These are phyloP conservation scores for Vitis hybrid DNA, from an alignment of 177 flowering plant species.

Conservation along the genomic window DNA sequence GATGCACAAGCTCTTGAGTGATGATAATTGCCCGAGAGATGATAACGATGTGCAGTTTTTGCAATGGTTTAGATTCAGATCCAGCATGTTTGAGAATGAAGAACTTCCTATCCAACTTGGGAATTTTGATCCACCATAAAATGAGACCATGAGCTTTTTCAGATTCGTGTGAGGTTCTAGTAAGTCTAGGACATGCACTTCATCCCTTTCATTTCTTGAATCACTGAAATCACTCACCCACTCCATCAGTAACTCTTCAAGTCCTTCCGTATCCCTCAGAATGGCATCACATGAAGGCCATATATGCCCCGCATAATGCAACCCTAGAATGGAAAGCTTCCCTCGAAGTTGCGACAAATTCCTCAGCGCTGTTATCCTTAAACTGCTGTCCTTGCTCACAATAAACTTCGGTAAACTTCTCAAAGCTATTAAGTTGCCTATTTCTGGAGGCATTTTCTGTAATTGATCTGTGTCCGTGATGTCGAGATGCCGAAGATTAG, in stretches of 20 bases:
- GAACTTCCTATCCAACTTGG: neutral
- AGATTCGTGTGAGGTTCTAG: no score
- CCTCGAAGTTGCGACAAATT: slow-evolving; percentile 5
- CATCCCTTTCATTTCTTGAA: no score
- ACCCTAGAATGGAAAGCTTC: neutral
- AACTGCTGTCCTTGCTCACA: slow-evolving; percentile 5
- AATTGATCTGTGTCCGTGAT: neutral
- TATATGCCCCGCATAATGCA: neutral
- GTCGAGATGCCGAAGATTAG: no score
- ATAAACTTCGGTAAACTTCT: neutral
- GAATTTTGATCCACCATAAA: no score
- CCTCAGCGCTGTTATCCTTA: slow-evolving; percentile 6
- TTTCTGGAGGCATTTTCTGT: neutral
- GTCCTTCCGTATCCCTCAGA: neutral
- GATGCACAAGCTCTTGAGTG: neutral
- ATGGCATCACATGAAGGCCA: neutral
- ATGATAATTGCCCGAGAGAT: neutral
- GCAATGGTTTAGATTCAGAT: no score
- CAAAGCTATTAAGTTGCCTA: neutral
- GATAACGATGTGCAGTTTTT: neutral
- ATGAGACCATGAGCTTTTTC: no score
- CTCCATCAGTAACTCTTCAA: no score
- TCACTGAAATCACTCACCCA: no score
- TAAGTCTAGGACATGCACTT: no score
- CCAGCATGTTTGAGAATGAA: neutral